Base-by-base conservation (phyloP, 345 rosid genomes). In the Hirschfeldia incana region DNA sequence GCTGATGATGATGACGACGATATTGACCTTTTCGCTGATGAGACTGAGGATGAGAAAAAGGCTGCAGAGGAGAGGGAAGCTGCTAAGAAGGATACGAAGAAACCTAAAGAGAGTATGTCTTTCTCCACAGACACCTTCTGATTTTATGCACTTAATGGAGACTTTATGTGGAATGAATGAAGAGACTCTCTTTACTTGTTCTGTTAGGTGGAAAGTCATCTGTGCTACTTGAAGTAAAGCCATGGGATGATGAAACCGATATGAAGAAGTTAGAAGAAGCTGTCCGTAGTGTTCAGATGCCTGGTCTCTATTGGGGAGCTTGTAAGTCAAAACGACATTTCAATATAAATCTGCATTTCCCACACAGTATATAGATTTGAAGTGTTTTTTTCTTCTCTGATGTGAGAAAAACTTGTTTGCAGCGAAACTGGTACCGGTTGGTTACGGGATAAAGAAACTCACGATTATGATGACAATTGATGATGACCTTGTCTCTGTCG, bases 171-270 rank as follows among this genome's bases (percentile, higher is more conserved):
- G 64, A 51, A 64, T 15, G 64, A n/a, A 9, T 71, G 17, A 28
- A 57, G 63, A 72, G 57, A 10, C 34, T 69, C 67, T 51, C 29
- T 37, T 36, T 29, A 32, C 28, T 30, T 39, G 26, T 1, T 51
- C 34, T 69, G 66, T 3, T 65, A 92, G 97, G 97, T 83, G 98
- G 98, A 30, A 92, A 94, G 67, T 91, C 97, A 26, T 92, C 94
- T 5, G 87, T 94, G 51, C 91, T 94, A 26, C 1, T 94, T 91
- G 98, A 92, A 65, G 85, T 94, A 62, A 92, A 94, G 73, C 98
- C 97, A 46, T 94, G 97, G 97, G 97, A 94, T 79, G 98, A 94
- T 74, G 97, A 94, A 87, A 94, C 97, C n/a, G 97, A 94, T 87
- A 91, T 94, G 98, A 91, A 89, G 87, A 92, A 90, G 83, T 78